Base-by-base conservation (phyloP, 169 alveolate species). In the Cryptosporidium baileyi region DNA sequence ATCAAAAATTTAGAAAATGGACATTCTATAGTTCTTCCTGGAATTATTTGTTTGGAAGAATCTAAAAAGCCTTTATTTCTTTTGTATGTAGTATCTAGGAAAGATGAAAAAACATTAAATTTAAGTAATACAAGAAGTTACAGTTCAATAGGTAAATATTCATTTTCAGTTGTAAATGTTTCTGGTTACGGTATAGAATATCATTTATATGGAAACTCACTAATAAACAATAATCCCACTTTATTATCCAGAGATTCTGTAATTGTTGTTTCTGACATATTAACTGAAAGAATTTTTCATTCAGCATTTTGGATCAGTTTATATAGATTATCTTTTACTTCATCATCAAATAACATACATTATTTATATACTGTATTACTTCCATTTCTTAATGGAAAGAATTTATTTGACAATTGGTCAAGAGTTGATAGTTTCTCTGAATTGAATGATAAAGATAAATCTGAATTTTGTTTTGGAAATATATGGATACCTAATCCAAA, bases 301-400 rank as follows among this genome's bases (percentile, higher is more conserved):
- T 88, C 93, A 15, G 67, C 95, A 22, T 93, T 93, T 79, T 93
- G 96, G 96, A 90, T 93, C 63, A 82, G 93, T 60, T 62, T 92
- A 45, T 93, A 89, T 82, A 81, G 96, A 26, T 67, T 93, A 28
- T 82, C 91, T 89, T 89, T 89, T 52, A 90, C 81, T 26, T 93
- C 96, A 17, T 92, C 91, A 65, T 41, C 79, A 9, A 91, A 89
- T 45, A 93, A 93, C 80, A 91, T 90, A 43, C 95, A 90, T 44
- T 89, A 89, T 60, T 90, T 93, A 44, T 93, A 93, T 49, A 91
- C 91, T n/a, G 92, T 92, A 45, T 91, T 93, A 61, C 74, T 93
- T 24, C 96, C 95, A 7, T 92, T 90, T 82, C 82, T 93, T 40
- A 92, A 92, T 65, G 79, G 89, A 32, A 91, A 91, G 61, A 88